Evolutionary conservation across 2,329 filamentous ascomycete species (phyloP), one percentile per base, ranked within the genome.

Genomic region (Monilinia fructigena): DNA sequence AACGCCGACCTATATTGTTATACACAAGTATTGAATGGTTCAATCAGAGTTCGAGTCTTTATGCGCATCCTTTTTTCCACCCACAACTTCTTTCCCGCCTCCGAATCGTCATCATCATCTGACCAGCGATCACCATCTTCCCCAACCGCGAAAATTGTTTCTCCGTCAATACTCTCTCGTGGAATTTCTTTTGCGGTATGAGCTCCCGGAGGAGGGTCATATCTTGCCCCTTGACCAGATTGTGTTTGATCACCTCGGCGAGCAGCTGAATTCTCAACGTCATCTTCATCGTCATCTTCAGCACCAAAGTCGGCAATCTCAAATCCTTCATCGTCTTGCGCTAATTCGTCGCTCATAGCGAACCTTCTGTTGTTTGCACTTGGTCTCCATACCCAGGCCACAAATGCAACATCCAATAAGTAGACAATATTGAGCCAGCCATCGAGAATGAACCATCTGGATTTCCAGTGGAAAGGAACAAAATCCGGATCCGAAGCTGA

Each of bases 331-430:
- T 99, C 95, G 74, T 99, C 95, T 85, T 98, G 95, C 3, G 95
- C 94, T 75, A 99, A 89, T 86, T 99, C 95, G 75, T 99, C 95
- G 80, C 92, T 96, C 95, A 99, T 99, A 69, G 95, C 95, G 75
- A 99, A 99, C 66, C 95, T 87, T 73, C 93, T 86, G 80, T 99
- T 99, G 80, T 99, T 98, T 63, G 91, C 93, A 28, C 94, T 98
- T 8, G 95, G 95, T 58, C 95, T 85, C 95, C 95, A 99, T 63
- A 99, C 84, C 78, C 98, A 99, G 28, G 95, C 93, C 71, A 99
- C 86, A 79, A 94, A 97, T 65, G 87, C 88, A 35, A 99, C 92
- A 75, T 99, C 94, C 68, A 91, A 91, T 70, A 99, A 87, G 79
- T 98, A 99, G 20, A 99, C 94, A 65, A 99, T 80, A 77, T 98